Evolutionary conservation across 176 grass and related monocot genomes (phyloP).

Genomic region (Triticum aestivum): IWGSC_CS_RefSeq_v2.1 NC_057802.1:63585750-63586249

Average conservation of each 20-base stretch:
- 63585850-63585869: slow-evolving; percentile 43
- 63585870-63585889: slow-evolving; percentile 20
- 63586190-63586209: neutral
- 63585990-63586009: neutral
- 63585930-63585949: slow-evolving; percentile 37
- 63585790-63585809: neutral
- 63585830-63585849: slow-evolving; percentile 43
- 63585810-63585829: slow-evolving; percentile 21
- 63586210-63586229: neutral
- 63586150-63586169: slow-evolving; percentile 54
- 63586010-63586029: slow-evolving; percentile 30
- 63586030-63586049: slow-evolving; percentile 12
- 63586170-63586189: slow-evolving; percentile 28
- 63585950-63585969: slow-evolving; percentile 42
- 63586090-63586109: slow-evolving; percentile 4
- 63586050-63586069: slow-evolving; percentile 23
- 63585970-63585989: neutral
- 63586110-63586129: slow-evolving; percentile 44
- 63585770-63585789: neutral
- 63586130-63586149: slow-evolving; percentile 68
- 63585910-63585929: slow-evolving; percentile 29
- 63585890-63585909: slow-evolving; percentile 29
- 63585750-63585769: neutral
- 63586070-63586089: neutral
- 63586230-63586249: neutral